Evolutionary conservation across 179 eudicot genomes (phyloP).

Genomic region (Beta corolliflora): DNA sequence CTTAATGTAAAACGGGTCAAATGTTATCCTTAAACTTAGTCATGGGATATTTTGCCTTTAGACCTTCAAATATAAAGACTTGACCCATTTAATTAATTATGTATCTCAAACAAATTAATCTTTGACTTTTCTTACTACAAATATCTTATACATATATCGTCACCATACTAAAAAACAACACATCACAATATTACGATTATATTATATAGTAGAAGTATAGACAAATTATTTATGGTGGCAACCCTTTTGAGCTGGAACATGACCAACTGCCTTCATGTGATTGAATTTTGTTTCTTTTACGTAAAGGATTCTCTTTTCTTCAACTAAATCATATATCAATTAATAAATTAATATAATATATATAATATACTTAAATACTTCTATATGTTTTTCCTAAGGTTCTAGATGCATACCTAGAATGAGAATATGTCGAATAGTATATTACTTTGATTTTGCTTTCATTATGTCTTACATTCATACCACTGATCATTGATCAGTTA

Average conservation of each 20-base stretch:
- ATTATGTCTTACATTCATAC: too few species aligned
- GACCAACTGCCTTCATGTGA: neutral
- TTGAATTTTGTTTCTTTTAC: conserved; percentile 29
- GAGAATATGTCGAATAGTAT: neutral
- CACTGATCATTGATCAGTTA: too few species aligned
- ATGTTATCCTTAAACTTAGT: conserved; percentile 2
- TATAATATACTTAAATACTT: neutral
- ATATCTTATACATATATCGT: neutral
- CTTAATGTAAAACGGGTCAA: neutral
- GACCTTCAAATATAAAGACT: conserved; percentile 25
- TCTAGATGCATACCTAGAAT: neutral
- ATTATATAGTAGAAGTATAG: neutral
- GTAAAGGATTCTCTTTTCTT: conserved; percentile 17
- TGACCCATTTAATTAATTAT: conserved; percentile 14
- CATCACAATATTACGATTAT: neutral
- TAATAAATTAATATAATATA: too few species aligned
- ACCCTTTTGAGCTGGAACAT: conserved; percentile 30
- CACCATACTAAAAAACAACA: neutral
- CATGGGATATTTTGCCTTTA: neutral
- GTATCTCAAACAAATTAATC: conserved; percentile 9
- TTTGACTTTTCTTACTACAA: conserved; percentile 15
- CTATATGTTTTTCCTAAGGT: neutral
- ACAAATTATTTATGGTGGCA: neutral
- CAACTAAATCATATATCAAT: neutral
- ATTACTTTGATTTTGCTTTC: too few species aligned